Percentiles rank a stretch among this genome's conserved stretches.
Conservation (phyloP, 2,329 filamentous ascomycete species). For the Botrytis paeoniae region DNA sequence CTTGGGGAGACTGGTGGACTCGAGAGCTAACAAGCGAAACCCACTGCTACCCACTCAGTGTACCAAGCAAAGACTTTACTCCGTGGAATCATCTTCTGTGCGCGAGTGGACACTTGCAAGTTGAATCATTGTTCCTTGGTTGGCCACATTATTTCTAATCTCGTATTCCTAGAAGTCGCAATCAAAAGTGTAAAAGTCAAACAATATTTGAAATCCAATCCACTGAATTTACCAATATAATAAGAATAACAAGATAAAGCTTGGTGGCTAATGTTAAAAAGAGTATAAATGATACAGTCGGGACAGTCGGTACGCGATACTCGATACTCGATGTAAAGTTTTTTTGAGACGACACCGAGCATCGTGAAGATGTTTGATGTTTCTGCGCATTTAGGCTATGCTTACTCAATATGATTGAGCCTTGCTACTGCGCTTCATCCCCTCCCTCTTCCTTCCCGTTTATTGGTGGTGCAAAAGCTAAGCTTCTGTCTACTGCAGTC, state of each 20-base stretch:
- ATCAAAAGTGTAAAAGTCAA: background rate
- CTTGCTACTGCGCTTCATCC: background rate
- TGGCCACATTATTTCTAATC: slow-evolving; percentile 14
- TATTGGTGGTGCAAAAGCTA: background rate
- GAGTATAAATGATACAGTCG: background rate
- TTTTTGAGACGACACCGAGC: background rate
- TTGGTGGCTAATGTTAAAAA: background rate
- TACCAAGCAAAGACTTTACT: background rate
- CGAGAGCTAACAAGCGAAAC: background rate
- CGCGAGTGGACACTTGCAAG: background rate
- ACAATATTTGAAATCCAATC: background rate
- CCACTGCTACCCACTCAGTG: background rate
- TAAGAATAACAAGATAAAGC: background rate
- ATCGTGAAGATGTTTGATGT: slow-evolving; percentile 2
- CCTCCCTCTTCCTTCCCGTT: background rate
- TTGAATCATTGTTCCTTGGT: background rate
- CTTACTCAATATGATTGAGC: background rate
- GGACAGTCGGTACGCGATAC: background rate
- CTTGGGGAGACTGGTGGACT: background rate
- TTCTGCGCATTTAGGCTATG: background rate
- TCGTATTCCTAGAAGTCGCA: background rate
- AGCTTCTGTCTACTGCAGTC: background rate
- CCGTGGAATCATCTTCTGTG: background rate
- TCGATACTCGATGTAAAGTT: background rate
- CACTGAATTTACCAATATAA: background rate